Evolutionary conservation across 164 flowering plant species (phyloP).

Genomic region (Pachysandra terminalis): DNA sequence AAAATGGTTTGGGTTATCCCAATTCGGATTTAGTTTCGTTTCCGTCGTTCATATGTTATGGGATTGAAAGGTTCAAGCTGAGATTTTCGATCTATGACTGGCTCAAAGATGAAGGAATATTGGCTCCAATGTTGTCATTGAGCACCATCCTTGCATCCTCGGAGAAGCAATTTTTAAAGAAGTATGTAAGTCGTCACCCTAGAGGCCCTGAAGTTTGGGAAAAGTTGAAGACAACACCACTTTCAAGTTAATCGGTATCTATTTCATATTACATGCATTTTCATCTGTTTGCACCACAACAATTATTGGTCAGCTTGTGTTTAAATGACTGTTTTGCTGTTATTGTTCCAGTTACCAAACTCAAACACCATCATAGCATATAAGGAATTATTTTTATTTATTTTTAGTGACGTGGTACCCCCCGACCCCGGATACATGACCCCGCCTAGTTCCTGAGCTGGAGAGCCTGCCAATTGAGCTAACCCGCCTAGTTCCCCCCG

Average conservation of each 20-base stretch:
- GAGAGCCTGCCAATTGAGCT: no score
- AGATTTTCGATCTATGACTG: conserved; percentile 59
- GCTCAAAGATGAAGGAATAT: conserved; percentile 49
- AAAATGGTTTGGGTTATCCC: conserved; percentile 52
- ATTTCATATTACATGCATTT: not conserved
- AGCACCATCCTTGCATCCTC: conserved; percentile 53
- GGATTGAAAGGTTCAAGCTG: conserved; percentile 39
- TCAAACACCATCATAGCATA: not conserved
- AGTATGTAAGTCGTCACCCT: conserved; percentile 56
- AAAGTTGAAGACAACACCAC: conserved; percentile 35
- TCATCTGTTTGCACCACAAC: no score
- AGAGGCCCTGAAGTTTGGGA: conserved; percentile 59
- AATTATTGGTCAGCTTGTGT: no score
- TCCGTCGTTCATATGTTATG: conserved; percentile 46
- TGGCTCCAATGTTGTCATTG: conserved; percentile 32
- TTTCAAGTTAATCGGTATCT: conserved; percentile 14
- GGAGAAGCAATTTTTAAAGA: conserved; percentile 32
- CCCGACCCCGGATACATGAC: no score
- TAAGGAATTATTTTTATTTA: no score
- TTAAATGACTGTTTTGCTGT: not conserved
- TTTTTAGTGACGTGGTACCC: no score
- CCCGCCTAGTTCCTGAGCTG: no score
- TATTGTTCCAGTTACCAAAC: not conserved
- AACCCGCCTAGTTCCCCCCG: no score
- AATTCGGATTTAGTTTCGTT: conserved; percentile 36